Conservation (phyloP, 305 asterid genomes). For the Striga hermonthica region DNA sequence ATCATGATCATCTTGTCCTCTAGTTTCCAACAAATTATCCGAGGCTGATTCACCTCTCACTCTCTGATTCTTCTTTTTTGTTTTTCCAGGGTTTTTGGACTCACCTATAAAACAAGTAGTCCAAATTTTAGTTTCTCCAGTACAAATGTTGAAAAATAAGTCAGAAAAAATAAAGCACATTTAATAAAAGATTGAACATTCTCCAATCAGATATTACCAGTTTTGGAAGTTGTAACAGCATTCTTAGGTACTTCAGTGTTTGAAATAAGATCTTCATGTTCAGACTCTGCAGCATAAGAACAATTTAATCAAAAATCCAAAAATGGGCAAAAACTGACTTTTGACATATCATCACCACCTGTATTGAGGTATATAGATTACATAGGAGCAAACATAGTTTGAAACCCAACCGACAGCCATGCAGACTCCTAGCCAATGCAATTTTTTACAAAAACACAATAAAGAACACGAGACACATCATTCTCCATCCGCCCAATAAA, state of each 20-base stretch:
- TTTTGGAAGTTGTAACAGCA: constrained; percentile 27
- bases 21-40: constrained; percentile 36
- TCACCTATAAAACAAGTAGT: constrained; percentile 41
- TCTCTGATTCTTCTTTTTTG: constrained; percentile 35
- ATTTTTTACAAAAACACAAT: background rate
- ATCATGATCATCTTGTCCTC: constrained; percentile 39
- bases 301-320: background rate
- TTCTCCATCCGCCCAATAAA: background rate
- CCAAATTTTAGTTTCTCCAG: constrained; percentile 1
- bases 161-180: background rate
- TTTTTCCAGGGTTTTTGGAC: constrained; percentile 36
- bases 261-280: constrained; percentile 25
- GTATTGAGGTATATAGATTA: background rate
- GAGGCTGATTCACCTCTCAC: constrained; percentile 30
- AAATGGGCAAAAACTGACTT: constrained; percentile 10
- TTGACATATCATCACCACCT: constrained; percentile 10
- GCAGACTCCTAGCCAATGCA: constrained; percentile 2
- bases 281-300: constrained; percentile 20
- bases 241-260: constrained; percentile 23
- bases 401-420: background rate
- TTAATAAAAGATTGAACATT: background rate
- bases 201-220: constrained; percentile 28
- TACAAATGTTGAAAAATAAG: constrained; percentile 12
- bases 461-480: background rate
- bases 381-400: background rate